phyloP scores from a whole-genome alignment of 2,329 filamentous ascomycete species.

The Camillea tinctor region DNA sequence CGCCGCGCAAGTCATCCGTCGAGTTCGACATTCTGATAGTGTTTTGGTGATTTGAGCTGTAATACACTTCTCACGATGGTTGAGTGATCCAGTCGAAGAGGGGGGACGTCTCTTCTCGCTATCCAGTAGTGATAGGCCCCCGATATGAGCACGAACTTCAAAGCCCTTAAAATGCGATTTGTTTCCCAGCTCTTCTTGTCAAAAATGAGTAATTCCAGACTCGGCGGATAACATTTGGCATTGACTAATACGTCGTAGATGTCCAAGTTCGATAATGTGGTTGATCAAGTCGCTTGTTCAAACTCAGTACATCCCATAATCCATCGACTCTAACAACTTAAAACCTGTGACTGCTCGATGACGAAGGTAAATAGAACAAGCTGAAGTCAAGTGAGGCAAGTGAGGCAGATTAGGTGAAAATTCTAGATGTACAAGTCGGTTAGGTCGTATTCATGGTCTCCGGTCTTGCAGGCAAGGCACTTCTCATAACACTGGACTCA shows the following conservation, averaged over 20 bases:
- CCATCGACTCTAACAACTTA: slow-evolving; percentile 4
- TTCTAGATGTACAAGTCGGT: slow-evolving; percentile 9
- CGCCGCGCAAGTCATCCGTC: slow-evolving; percentile 34
- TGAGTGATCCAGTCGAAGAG: background rate
- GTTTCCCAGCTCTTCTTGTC: slow-evolving; percentile 1
- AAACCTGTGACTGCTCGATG: slow-evolving; percentile 5
- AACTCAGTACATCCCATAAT: slow-evolving; percentile 3
- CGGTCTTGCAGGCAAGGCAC: slow-evolving; percentile 21
- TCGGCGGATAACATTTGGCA: background rate
- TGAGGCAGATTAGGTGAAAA: slow-evolving; percentile 5
- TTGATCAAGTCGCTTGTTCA: slow-evolving; percentile 5
- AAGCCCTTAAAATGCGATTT: background rate
- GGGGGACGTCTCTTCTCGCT: background rate
- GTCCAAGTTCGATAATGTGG: background rate
- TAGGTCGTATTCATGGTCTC: slow-evolving; percentile 23
- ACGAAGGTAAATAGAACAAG: slow-evolving; percentile 1
- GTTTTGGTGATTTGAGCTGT: background rate
- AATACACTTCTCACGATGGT: background rate
- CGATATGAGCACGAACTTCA: background rate
- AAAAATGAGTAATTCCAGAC: slow-evolving; percentile 1
- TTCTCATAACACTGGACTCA: slow-evolving; percentile 13
- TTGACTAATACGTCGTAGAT: slow-evolving; percentile 5
- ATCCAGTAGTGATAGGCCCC: background rate
- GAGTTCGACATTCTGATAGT: slow-evolving; percentile 16
- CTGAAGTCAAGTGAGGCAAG: slow-evolving; percentile 7